Evolutionary conservation across 805 yeast genomes (phyloP).

Genomic region (Candida broadrunensis): DNA sequence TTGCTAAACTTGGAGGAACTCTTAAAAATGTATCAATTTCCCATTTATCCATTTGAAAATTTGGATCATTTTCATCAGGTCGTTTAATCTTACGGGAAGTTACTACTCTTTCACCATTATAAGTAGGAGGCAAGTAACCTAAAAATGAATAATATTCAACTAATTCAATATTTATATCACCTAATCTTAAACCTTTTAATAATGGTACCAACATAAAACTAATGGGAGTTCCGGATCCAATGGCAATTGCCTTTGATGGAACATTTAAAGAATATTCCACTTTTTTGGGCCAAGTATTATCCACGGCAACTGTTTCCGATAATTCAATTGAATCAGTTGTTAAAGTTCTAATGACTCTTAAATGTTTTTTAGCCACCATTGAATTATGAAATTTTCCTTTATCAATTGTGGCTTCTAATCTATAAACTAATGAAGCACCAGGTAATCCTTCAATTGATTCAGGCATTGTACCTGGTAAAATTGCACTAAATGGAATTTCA

Average conservation of each 20-base stretch:
- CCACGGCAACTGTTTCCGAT: conserved; percentile 89
- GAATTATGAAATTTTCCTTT: conserved; percentile 73
- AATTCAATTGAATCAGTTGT: conserved; percentile 85
- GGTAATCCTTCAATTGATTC: conserved; percentile 91
- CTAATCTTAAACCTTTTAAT: conserved; percentile 74
- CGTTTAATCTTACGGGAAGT: conserved; percentile 43
- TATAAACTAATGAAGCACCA: conserved; percentile 70
- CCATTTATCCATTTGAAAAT: conserved; percentile 61
- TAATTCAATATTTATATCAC: conserved; percentile 65
- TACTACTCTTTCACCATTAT: conserved; percentile 61
- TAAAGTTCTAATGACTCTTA: conserved; percentile 81
- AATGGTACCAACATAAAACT: conserved; percentile 74
- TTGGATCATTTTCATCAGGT: conserved; percentile 42
- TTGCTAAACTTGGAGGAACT: conserved; percentile 70
- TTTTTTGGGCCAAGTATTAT: conserved; percentile 92
- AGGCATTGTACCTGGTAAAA: conserved; percentile 78
- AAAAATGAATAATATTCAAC: conserved; percentile 66
- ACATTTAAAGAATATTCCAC: conserved; percentile 85
- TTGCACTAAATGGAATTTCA: conserved; percentile 83
- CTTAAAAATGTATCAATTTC: conserved; percentile 57
- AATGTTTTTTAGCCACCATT: conserved; percentile 62
- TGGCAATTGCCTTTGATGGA: conserved; percentile 85
- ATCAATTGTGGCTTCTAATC: conserved; percentile 76
- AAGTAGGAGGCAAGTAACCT: conserved; percentile 55
- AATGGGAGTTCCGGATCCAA: conserved; percentile 76